These are phyloP conservation scores for Pythium grandisporangium DNA, from an alignment of 352 stramenopile genomes.

Conservation along the genomic window DNA sequence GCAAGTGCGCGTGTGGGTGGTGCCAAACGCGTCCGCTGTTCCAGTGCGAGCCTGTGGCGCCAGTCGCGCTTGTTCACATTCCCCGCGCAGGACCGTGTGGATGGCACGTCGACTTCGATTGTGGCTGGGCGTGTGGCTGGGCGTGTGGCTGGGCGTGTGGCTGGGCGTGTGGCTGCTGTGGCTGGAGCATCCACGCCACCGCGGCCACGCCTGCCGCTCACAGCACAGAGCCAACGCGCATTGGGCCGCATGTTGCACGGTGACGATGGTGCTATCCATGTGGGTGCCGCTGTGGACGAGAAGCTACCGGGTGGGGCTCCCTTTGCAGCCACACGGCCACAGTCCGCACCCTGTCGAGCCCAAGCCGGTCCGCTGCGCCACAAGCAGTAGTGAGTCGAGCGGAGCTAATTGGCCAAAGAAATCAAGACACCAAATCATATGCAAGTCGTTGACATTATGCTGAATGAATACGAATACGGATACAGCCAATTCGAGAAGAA, in stretches of 20 bases:
- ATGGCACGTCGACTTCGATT: no score
- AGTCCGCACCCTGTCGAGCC: constrained; percentile 7
- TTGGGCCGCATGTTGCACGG: background rate
- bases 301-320: background rate
- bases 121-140: no score
- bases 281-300: background rate
- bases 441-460: background rate
- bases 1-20: background rate
- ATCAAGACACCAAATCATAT: background rate
- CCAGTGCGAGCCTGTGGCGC: constrained; percentile 32
- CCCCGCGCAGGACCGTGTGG: constrained; percentile 3
- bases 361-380: background rate
- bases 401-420: background rate
- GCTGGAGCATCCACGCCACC: background rate
- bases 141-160: no score
- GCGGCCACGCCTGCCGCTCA: background rate
- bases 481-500: background rate
- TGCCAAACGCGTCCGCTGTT: constrained; percentile 18
- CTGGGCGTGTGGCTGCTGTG: no score
- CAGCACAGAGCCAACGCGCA: background rate
- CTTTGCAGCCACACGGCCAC: constrained; percentile 9
- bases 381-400: no score
- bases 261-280: background rate
- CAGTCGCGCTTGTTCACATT: constrained; percentile 37
- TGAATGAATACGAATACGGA: background rate